Evolutionary conservation across 805 yeast genomes (phyloP), one percentile per base, ranked within the genome.

Genomic region (Pichia manshurica): DNA sequence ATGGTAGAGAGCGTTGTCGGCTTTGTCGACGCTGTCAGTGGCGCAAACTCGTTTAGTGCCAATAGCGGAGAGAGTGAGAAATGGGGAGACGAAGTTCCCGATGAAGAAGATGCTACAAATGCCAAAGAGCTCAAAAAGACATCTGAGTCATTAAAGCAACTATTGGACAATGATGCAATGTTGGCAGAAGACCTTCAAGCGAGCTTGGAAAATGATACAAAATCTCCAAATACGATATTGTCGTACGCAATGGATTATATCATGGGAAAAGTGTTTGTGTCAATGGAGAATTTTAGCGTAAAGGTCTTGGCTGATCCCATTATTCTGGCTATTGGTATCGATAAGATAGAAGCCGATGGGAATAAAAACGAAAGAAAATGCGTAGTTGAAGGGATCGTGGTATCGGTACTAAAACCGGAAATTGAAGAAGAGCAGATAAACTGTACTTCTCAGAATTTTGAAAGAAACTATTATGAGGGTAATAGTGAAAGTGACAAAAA

Each of bases 191-290:
- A 47, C 9, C 21, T 42, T 12, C 34, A 38, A 19, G 31, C 32
- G 39, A 43, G n/a, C 16, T 36, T 39, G 1, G 19, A 54, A 15
- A 59, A 55, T 19, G 51, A 43, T 19, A 9, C 37, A 8, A 34
- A 33, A 15, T 20, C 42, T 13, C 32, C 49, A 3, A 46, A 40
- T 20, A 36, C 49, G 5, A 29, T 52, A 9, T 36, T 37, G 12
- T 70, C 78, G 13, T 75, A 70, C 52, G 87, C 87, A 0, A 78
- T 81, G 0, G 89, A 82, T 49, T 70, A 81, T 50, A 87, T 88
- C 0, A 61, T 85, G 17, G 75, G 85, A 53, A 75, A 81, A 52
- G 63, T 85, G 4, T 78, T 71, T 41, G 69, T 84, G 4, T 70
- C 62, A n/a, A 55, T 84, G 5, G 60, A 64, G 10, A 66, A 79